These are phyloP conservation scores for Starmerella bombi DNA, from an alignment of 805 yeast species.

Conservation along the genomic window DNA sequence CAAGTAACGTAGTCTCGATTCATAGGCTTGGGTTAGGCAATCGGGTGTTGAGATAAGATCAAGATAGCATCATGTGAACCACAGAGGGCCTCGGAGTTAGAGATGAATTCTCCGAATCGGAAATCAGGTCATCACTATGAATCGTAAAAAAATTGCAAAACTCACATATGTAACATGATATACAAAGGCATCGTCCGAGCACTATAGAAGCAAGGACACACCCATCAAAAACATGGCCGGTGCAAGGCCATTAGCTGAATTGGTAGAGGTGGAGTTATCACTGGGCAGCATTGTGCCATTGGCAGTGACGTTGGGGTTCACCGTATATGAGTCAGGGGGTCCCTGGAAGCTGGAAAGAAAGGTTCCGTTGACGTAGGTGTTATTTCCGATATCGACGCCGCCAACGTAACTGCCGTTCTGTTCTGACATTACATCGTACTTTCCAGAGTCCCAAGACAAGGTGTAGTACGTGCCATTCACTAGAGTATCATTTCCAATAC, in stretches of 20 bases:
- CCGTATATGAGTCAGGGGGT: background rate
- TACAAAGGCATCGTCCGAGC: background rate
- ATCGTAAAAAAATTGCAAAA: too few relatives aligned
- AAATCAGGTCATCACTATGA: too few relatives aligned
- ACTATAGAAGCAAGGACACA: background rate
- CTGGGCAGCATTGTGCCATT: background rate
- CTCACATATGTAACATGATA: too few relatives aligned
- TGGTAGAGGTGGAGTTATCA: background rate
- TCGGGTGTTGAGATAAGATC: too few relatives aligned
- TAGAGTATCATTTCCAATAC: background rate
- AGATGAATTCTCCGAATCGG: too few relatives aligned
- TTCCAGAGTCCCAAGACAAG: background rate
- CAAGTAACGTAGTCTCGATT: slow-evolving; percentile 58
- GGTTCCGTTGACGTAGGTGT: slow-evolving; percentile 1
- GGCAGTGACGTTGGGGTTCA: slow-evolving; percentile 1
- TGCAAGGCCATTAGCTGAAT: background rate
- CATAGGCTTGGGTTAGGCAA: slow-evolving; percentile 14
- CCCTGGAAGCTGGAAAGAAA: background rate
- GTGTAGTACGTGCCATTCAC: background rate
- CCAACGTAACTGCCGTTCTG: background rate
- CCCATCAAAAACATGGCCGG: background rate
- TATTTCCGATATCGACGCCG: background rate
- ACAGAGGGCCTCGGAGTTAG: too few relatives aligned
- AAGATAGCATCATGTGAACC: too few relatives aligned
- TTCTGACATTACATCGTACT: background rate